phyloP scores from a whole-genome alignment of 371 early-diverging fungal species.

The Mucor piriformis region DNA sequence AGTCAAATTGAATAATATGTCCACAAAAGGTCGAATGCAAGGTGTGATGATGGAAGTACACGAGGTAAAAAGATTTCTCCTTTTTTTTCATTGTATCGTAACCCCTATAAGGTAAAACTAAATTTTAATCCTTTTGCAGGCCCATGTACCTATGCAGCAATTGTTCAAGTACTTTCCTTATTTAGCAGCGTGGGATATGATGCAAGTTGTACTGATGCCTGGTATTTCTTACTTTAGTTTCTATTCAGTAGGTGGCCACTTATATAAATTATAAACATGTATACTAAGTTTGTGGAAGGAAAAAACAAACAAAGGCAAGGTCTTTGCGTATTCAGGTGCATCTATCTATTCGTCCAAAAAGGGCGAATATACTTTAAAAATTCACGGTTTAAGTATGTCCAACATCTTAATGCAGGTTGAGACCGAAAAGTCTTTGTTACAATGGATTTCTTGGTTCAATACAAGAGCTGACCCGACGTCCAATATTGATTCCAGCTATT shows the following conservation, averaged over 20 bases:
- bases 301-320: constrained; percentile 40
- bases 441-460: constrained; percentile 53
- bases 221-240: constrained; percentile 54
- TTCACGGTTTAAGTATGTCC: constrained; percentile 42
- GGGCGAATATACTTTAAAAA: constrained; percentile 47
- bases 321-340: constrained; percentile 49
- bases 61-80: constrained; percentile 34
- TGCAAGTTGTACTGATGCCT: constrained; percentile 54
- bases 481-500: background rate
- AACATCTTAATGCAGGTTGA: constrained; percentile 57
- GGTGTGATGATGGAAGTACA: constrained; percentile 49
- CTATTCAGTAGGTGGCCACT: constrained; percentile 40
- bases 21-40: constrained; percentile 18
- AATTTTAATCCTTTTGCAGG: constrained; percentile 14
- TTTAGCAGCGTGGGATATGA: constrained; percentile 62
- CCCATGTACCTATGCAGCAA: constrained; percentile 51
- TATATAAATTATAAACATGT: background rate
- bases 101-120: too few species aligned
- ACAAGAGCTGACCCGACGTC: background rate
- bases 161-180: constrained; percentile 51
- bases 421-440: constrained; percentile 40
- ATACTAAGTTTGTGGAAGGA: constrained; percentile 30
- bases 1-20: constrained; percentile 13
- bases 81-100: background rate
- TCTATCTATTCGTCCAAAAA: constrained; percentile 33